Conservation (phyloP, 2,329 filamentous ascomycete species). For the Aspergillus texensis region DNA sequence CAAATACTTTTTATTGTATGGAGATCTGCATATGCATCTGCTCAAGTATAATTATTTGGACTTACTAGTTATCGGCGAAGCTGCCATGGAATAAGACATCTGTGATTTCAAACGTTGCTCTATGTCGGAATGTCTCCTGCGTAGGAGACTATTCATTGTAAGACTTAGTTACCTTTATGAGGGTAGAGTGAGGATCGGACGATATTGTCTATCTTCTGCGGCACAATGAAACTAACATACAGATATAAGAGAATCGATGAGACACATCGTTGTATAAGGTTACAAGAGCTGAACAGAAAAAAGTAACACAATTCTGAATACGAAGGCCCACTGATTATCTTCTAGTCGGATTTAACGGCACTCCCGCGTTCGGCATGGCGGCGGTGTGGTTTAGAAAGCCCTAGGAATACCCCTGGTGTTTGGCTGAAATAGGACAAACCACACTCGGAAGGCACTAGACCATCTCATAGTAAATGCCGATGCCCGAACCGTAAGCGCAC, state of each 20-base stretch:
- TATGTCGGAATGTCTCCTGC: too few species aligned
- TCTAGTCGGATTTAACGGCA: background rate
- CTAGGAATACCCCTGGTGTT: background rate
- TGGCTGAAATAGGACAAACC: background rate
- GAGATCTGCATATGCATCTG: too few species aligned
- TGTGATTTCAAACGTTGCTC: too few species aligned
- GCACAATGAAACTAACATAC: background rate
- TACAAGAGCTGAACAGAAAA: background rate
- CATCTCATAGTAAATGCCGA: background rate
- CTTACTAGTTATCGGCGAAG: too few species aligned
- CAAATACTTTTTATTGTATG: too few species aligned
- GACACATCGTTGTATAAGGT: background rate
- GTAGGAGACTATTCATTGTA: too few species aligned
- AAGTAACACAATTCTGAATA: background rate
- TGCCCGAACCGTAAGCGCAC: background rate
- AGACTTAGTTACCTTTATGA: too few species aligned
- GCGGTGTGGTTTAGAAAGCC: background rate
- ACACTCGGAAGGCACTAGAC: too few species aligned
- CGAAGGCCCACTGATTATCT: background rate
- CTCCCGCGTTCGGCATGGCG: background rate
- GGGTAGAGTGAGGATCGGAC: background rate
- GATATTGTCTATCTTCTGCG: background rate
- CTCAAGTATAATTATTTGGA: too few species aligned
- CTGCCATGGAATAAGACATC: too few species aligned
- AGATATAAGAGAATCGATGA: background rate